These are phyloP conservation scores for Taphrina flavorubra DNA, from an alignment of 1,139 yeast genomes.

Conservation along the genomic window DNA sequence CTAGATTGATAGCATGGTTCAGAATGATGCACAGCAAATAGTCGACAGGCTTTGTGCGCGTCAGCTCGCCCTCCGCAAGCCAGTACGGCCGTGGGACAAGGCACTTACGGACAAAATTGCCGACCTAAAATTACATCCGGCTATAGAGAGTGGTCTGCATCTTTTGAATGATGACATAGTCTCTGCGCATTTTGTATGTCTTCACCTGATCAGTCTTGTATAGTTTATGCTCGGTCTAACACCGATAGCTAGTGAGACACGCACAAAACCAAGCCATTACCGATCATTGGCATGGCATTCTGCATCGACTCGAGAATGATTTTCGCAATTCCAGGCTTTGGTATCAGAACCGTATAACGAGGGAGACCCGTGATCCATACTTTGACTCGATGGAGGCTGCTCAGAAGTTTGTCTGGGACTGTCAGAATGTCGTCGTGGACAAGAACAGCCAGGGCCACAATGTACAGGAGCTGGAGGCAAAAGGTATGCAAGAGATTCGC, in stretches of 20 bases:
- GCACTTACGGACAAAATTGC: slow-evolving; percentile 25
- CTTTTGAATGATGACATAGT: slow-evolving; percentile 28
- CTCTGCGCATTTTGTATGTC: slow-evolving; percentile 24
- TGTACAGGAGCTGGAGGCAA: not conserved
- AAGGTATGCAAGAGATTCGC: slow-evolving; percentile 19
- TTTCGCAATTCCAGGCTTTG: slow-evolving; percentile 26
- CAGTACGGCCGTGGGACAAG: slow-evolving; percentile 12
- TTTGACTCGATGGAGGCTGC: slow-evolving; percentile 15
- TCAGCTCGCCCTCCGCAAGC: slow-evolving; percentile 14
- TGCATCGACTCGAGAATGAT: slow-evolving; percentile 30
- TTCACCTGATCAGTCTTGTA: not conserved
- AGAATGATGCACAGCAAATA: slow-evolving; percentile 10
- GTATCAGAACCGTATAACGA: slow-evolving; percentile 24
- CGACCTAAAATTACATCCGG: slow-evolving; percentile 18
- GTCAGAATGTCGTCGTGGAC: slow-evolving; percentile 29
- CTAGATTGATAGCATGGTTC: not conserved
- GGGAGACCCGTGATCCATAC: slow-evolving; percentile 1
- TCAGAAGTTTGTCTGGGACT: slow-evolving; percentile 28
- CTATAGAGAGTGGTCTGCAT: slow-evolving; percentile 23
- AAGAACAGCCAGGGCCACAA: slow-evolving; percentile 21
- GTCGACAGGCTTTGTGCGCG: slow-evolving; percentile 12
- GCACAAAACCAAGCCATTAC: slow-evolving; percentile 19
- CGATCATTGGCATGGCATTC: slow-evolving; percentile 34
- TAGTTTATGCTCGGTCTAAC: not conserved
- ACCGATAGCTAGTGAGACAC: slow-evolving; percentile 15